Percentiles rank a stretch among this genome's conserved stretches.
phyloP scores from a whole-genome alignment of 306 rosid species.

The Ammopiptanthus mongolicus region DNA sequence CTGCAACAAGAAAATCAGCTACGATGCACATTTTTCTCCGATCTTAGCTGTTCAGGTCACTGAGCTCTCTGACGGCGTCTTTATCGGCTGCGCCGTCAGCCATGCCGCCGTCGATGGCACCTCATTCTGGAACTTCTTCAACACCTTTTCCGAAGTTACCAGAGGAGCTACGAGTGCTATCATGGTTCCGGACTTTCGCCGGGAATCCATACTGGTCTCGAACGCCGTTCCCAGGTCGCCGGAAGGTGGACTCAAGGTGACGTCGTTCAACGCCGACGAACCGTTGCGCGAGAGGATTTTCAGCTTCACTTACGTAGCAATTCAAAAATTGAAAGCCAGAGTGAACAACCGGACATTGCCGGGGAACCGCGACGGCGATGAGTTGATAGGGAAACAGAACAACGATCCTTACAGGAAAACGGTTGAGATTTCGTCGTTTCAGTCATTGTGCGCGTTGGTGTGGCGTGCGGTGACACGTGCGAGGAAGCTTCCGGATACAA shows the following conservation, averaged over 20 bases:
- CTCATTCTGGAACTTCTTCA: constrained; percentile 88
- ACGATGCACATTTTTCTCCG: constrained; percentile 55
- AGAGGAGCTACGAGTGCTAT: constrained; percentile 19
- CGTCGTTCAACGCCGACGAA: constrained; percentile 38
- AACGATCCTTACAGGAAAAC: constrained; percentile 35
- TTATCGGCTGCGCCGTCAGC: constrained; percentile 64
- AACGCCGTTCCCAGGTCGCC: constrained; percentile 42
- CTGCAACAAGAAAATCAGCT: constrained; percentile 50
- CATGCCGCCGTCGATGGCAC: constrained; percentile 75
- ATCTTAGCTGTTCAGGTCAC: constrained; percentile 70
- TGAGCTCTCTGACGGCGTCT: constrained; percentile 58
- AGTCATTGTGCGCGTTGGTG: constrained; percentile 56
- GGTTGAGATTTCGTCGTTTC: constrained; percentile 72
- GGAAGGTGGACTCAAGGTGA: constrained; percentile 47
- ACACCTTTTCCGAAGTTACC: constrained; percentile 58
- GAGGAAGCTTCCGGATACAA: constrained; percentile 40
- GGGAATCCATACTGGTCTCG: constrained; percentile 50
- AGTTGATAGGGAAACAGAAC: constrained; percentile 44
- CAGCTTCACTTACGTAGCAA: constrained; percentile 53
- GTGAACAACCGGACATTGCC: constrained; percentile 19
- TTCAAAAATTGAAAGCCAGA: constrained; percentile 49
- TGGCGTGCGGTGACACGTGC: constrained; percentile 79
- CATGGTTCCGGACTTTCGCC: constrained; percentile 49
- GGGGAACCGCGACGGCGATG: constrained; percentile 4
- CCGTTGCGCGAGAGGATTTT: constrained; percentile 61